phyloP scores from a whole-genome alignment of 441 rosid species.

The Aquilaria agallochum region DNA sequence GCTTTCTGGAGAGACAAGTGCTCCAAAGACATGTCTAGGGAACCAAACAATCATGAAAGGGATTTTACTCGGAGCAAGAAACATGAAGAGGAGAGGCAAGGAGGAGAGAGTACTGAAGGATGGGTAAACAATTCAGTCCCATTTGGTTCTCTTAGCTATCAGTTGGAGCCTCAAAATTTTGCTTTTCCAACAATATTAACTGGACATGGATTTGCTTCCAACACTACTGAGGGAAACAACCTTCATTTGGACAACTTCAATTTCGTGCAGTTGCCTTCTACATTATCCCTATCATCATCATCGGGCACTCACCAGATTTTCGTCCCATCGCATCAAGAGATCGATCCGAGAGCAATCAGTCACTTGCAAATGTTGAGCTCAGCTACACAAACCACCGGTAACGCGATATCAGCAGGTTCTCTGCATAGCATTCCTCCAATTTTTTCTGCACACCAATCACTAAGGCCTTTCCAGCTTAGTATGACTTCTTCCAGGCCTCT shows the following conservation, averaged over 20 bases:
- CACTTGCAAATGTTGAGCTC: constrained; percentile 57
- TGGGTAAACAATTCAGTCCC: constrained; percentile 18
- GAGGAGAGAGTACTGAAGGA: constrained; percentile 15
- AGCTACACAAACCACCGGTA: constrained; percentile 26
- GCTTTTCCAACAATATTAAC: constrained; percentile 14
- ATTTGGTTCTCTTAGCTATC: constrained; percentile 27
- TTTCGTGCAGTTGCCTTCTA: constrained; percentile 44
- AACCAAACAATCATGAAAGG: constrained; percentile 8
- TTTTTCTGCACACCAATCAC: no score
- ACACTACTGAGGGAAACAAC: constrained; percentile 24
- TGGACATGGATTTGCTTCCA: constrained; percentile 31
- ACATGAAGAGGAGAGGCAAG: constrained; percentile 19
- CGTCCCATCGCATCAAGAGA: constrained; percentile 43
- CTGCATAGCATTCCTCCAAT: no score
- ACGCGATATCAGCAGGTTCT: no score
- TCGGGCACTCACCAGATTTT: constrained; percentile 45
- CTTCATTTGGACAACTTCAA: constrained; percentile 26
- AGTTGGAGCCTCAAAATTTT: constrained; percentile 38
- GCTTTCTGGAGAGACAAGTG: constrained; percentile 22
- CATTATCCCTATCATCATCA: constrained; percentile 43
- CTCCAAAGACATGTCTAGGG: constrained; percentile 25
- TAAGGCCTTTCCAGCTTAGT: no score
- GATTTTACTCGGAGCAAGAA: constrained; percentile 13
- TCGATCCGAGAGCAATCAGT: constrained; percentile 48
- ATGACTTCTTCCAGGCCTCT: no score